phyloP scores from a whole-genome alignment of 805 yeast species.

The Dipodascus albidus region DNA sequence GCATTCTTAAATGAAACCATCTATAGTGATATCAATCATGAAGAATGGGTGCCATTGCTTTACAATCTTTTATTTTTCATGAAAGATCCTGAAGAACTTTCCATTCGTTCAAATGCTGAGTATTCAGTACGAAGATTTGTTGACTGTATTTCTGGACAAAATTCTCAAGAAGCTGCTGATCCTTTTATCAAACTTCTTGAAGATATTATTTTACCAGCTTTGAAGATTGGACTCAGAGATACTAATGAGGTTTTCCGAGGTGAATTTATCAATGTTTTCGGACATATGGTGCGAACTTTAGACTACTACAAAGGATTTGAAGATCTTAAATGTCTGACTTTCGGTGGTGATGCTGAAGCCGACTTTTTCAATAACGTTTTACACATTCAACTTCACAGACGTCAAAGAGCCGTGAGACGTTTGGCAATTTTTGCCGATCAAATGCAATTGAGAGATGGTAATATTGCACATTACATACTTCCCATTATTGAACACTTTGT shows the following conservation, averaged over 20 bases:
- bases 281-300: constrained; percentile 44
- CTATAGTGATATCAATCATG: constrained; percentile 32
- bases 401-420: constrained; percentile 71
- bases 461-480: constrained; percentile 66
- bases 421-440: constrained; percentile 37
- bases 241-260: constrained; percentile 48
- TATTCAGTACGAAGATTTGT: constrained; percentile 51
- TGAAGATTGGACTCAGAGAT: constrained; percentile 57
- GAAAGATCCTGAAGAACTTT: constrained; percentile 66
- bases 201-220: constrained; percentile 46
- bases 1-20: constrained; percentile 46
- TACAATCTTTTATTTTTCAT: constrained; percentile 59
- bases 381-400: constrained; percentile 77
- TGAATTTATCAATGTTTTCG: constrained; percentile 60
- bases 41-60: constrained; percentile 74
- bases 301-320: constrained; percentile 36
- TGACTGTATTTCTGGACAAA: constrained; percentile 37
- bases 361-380: constrained; percentile 66
- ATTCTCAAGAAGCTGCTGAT: constrained; percentile 21
- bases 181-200: constrained; percentile 35
- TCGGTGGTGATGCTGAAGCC: constrained; percentile 68
- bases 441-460: constrained; percentile 35
- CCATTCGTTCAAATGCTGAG: constrained; percentile 69
- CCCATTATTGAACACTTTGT: constrained; percentile 83
- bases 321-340: constrained; percentile 55